Percentiles rank a stretch among this genome's conserved stretches.
Conservation (phyloP, 352 stramenopile genomes). For the Saprolegnia parasitica region DNA sequence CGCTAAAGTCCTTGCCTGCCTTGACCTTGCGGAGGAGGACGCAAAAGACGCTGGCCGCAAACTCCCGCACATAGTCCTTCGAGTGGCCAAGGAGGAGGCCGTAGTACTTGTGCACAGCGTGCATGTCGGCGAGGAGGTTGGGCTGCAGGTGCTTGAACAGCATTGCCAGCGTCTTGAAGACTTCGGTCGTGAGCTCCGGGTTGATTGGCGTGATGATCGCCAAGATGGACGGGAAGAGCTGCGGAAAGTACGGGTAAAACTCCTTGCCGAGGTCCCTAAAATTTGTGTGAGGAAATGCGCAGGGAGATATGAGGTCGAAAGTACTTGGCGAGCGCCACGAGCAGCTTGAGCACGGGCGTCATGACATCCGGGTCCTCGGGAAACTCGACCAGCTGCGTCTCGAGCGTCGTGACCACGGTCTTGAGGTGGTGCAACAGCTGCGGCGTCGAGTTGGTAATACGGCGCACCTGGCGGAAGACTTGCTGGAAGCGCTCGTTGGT, state of each 20-base stretch:
- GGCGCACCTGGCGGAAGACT: slow-evolving; percentile 62
- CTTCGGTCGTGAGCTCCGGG: slow-evolving; percentile 83
- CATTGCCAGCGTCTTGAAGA: slow-evolving; percentile 89
- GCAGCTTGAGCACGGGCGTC: slow-evolving; percentile 71
- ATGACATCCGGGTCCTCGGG: slow-evolving; percentile 53
- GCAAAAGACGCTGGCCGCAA: slow-evolving; percentile 82
- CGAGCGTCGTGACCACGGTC: slow-evolving; percentile 62
- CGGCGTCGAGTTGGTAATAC: slow-evolving; percentile 72
- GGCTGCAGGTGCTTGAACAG: slow-evolving; percentile 83
- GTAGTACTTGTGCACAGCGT: slow-evolving; percentile 87
- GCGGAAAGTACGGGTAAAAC: slow-evolving; percentile 80
- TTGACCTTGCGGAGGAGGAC: slow-evolving; percentile 79
- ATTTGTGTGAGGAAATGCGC: neutral
- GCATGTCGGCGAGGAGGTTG: slow-evolving; percentile 84
- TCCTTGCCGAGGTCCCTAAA: slow-evolving; percentile 66
- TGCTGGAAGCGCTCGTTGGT: slow-evolving; percentile 78
- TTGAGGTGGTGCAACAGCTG: slow-evolving; percentile 77
- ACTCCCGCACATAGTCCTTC: slow-evolving; percentile 84
- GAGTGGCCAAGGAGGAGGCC: slow-evolving; percentile 82
- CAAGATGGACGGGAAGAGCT: slow-evolving; percentile 56
- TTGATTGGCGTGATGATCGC: slow-evolving; percentile 82
- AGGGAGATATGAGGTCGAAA: neutral
- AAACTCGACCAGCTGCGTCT: slow-evolving; percentile 47
- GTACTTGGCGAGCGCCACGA: slow-evolving; percentile 62
- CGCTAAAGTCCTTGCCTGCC: slow-evolving; percentile 61